Base-by-base conservation (phyloP, 768 basidiomycete species). In the Rhizopogon roseolus region DNA sequence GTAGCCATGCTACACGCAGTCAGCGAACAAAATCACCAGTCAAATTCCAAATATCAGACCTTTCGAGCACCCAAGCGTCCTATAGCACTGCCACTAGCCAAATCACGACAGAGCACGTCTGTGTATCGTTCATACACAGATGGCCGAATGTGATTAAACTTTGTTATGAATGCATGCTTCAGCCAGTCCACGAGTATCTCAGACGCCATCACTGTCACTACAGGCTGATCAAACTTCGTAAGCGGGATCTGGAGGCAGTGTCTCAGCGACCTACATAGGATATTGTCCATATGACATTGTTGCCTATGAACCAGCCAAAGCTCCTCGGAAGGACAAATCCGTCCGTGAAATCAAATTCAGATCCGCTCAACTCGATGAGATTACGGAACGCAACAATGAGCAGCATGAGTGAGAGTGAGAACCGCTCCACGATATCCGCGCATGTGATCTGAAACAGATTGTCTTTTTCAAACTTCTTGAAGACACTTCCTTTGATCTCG, bases 401-500 rank as follows among this genome's bases (percentile, higher is more conserved):
- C 2, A 99, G 81, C 95, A 98, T 98, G 16, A 98, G 72, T 4
- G 84, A 79, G 4, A 99, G 80, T 1, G 91, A 93, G 62, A 98
- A 99, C 1, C 97, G 86, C 67, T 99, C 97, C 19, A 98, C 97
- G 57, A 99, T 98, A 66, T 99, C 97, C 58, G 97, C 97, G 61
- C 97, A 99, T 44, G 94, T 95, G 55, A 99, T 95, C 69, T 99
- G 97, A 67, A 99, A 98, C 8, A 99, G 80, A 64, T 90, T 98
- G 64, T 99, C 97, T 67, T 98, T 99, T 67, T 98, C 97, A 62
- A 99, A 98, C 66, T 89, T 98, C 72, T 98, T 99, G 83, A 99
- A 99, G 2, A 99, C 97, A 66, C 91, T 93, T 34, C 96, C 95
- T 71, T 99, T 99, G 70, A 98, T 98, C 71, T 99, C 97, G 34